Percentiles rank a stretch among this genome's conserved stretches.
Evolutionary conservation across 2,329 filamentous ascomycete genomes (phyloP).

Genomic region (Cladophialophora bantiana): DNA sequence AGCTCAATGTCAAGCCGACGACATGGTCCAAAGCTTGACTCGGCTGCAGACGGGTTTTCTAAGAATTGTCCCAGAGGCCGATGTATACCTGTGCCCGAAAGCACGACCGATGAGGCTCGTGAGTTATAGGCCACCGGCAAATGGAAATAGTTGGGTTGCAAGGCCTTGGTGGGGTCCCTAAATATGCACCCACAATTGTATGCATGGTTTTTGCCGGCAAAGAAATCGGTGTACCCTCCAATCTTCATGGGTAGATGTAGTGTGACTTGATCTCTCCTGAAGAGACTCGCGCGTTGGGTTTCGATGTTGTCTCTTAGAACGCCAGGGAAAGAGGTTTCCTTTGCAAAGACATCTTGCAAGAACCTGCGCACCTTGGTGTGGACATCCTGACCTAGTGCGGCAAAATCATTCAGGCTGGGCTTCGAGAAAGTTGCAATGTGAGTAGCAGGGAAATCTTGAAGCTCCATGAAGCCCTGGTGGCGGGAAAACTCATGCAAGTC

Average conservation of each 20-base stretch:
- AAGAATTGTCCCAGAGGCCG: slow-evolving; percentile 78
- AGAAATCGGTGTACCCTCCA: slow-evolving; percentile 87
- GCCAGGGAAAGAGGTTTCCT: slow-evolving; percentile 64
- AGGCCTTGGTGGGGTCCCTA: slow-evolving; percentile 1
- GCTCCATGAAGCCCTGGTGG: slow-evolving; percentile 64
- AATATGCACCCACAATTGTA: slow-evolving; percentile 63
- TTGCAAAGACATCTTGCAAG: slow-evolving; percentile 70
- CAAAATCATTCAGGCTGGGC: slow-evolving; percentile 74
- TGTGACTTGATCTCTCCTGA: slow-evolving; percentile 65
- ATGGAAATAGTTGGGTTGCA: slow-evolving; percentile 60
- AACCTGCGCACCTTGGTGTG: slow-evolving; percentile 71
- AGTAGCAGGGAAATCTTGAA: slow-evolving; percentile 55
- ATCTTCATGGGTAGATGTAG: slow-evolving; percentile 78
- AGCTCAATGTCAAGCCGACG: slow-evolving; percentile 78
- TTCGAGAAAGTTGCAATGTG: slow-evolving; percentile 67
- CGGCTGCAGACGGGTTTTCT: slow-evolving; percentile 65
- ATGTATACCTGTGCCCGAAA: slow-evolving; percentile 62
- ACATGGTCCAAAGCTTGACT: slow-evolving; percentile 68
- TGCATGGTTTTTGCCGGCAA: slow-evolving; percentile 79
- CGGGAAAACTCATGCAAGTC: slow-evolving; percentile 43
- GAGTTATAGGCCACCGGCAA: slow-evolving; percentile 81
- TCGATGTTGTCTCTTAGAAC: slow-evolving; percentile 67
- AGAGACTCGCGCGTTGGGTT: slow-evolving; percentile 64
- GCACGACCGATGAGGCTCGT: slow-evolving; percentile 63
- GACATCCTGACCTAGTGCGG: slow-evolving; percentile 70